Percentiles rank a stretch among this genome's conserved stretches.
phyloP scores from a whole-genome alignment of 768 basidiomycete species.

The Amanita phalloides region DNA sequence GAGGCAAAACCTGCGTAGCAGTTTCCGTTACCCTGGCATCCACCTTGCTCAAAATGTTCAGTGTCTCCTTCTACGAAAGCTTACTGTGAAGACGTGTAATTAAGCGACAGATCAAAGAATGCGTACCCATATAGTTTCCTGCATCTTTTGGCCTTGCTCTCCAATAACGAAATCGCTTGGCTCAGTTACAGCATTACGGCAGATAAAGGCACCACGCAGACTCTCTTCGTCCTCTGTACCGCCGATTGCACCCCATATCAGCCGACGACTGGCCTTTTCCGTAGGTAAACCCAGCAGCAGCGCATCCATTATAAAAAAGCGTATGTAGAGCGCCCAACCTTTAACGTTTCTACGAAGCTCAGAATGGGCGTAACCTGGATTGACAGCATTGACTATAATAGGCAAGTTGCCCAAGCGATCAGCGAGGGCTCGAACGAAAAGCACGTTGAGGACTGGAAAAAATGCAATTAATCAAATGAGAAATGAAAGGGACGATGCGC shows the following conservation, averaged over 20 bases:
- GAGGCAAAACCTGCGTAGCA: not conserved
- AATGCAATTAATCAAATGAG: not conserved
- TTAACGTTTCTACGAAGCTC: constrained; percentile 19
- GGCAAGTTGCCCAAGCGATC: constrained; percentile 16
- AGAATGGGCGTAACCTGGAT: constrained; percentile 33
- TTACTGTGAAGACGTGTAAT: not conserved
- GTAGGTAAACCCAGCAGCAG: constrained; percentile 21
- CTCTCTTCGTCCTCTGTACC: constrained; percentile 13
- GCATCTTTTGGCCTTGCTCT: constrained; percentile 17
- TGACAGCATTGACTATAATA: constrained; percentile 23
- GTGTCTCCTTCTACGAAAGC: not conserved
- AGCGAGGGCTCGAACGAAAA: constrained; percentile 26
- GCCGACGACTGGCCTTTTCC: constrained; percentile 23
- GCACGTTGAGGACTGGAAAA: constrained; percentile 25
- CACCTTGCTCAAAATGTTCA: constrained; percentile 3
- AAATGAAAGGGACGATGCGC: not conserved
- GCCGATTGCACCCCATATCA: constrained; percentile 25
- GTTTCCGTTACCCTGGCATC: constrained; percentile 2
- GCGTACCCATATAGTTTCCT: constrained; percentile 26
- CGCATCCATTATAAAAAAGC: constrained; percentile 15
- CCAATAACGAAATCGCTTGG: constrained; percentile 23
- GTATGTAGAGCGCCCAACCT: constrained; percentile 8
- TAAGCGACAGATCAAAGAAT: not conserved
- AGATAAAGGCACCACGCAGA: constrained; percentile 21
- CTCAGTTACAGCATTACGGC: constrained; percentile 15